Conservation (phyloP, 2,329 filamentous ascomycete species). For the Pseudophaeomoniella oleicola region DNA sequence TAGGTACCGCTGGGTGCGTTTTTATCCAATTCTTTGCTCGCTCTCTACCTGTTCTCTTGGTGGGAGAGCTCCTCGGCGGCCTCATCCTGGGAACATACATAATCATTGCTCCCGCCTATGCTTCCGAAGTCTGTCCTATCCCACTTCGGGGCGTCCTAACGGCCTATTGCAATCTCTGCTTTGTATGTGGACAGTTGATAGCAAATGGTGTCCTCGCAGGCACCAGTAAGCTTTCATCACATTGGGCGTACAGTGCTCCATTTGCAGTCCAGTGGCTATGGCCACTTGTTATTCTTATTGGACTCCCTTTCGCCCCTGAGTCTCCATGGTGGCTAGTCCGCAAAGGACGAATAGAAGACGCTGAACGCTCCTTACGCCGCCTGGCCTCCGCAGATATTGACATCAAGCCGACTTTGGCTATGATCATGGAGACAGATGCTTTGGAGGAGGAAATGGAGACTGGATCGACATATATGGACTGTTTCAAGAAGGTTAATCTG, state of each 20-base stretch:
- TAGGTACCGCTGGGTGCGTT: slow-evolving; percentile 15
- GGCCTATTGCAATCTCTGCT: slow-evolving; percentile 35
- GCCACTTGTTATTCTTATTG: slow-evolving; percentile 11
- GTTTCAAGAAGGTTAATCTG: slow-evolving; percentile 26
- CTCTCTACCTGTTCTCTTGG: slow-evolving; percentile 23
- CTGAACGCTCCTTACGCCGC: slow-evolving; percentile 7
- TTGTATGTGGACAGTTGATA: slow-evolving; percentile 24
- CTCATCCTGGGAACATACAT: slow-evolving; percentile 33
- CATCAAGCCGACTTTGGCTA: slow-evolving; percentile 7
- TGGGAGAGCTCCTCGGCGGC: slow-evolving; percentile 32
- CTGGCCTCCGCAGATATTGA: slow-evolving; percentile 7
- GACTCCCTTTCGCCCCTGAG: slow-evolving; percentile 12
- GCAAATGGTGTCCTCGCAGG: slow-evolving; percentile 18
- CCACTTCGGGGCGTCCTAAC: slow-evolving; percentile 34
- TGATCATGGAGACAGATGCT: slow-evolving; percentile 24
- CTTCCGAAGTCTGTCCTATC: slow-evolving; percentile 19
- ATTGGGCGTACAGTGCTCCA: slow-evolving; percentile 8
- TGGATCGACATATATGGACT: slow-evolving; percentile 19
- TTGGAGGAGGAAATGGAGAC: slow-evolving; percentile 22
- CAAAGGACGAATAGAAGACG: slow-evolving; percentile 8
- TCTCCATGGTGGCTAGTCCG: slow-evolving; percentile 10
- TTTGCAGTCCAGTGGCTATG: slow-evolving; percentile 16
- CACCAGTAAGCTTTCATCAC: slow-evolving; percentile 12
- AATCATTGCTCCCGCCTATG: slow-evolving; percentile 32
- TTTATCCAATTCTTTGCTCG: slow-evolving; percentile 20